Evolutionary conservation across 202 grass and related monocot genomes (phyloP), one percentile per base, ranked within the genome.

Genomic region (Eragrostis tef): DNA sequence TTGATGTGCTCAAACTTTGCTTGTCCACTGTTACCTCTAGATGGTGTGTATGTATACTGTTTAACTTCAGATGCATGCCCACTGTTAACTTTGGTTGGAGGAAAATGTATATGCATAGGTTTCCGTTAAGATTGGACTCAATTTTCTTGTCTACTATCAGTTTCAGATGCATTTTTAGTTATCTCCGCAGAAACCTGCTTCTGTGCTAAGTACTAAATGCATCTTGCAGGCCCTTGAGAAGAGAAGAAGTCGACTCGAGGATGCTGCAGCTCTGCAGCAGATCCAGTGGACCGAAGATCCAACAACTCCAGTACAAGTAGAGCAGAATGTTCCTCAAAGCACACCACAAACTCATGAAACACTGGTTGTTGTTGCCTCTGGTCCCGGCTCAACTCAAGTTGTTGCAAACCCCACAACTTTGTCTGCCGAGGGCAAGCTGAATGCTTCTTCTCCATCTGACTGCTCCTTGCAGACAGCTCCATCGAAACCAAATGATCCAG

Each of bases 201-300:
- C 19, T 67, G 46, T 71, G 56, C 75, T 66, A 57, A 69, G 58
- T 14, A 61, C 58, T 61, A 14, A 61, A 61, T 61, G 11, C 24
- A 6, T 26, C 21, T 52, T 67, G 42, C 49, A 97, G 90, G 86
- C 78, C 42, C 29, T 93, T 46, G 86, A 93, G 86, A 87, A 52
- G 81, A 92, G 63, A 83, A 92, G 64, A 84, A 93, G 21, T 50
- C 59, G 63, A 3, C 50, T 65, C 14, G 57, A 19, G 45, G 70
- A 83, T 74, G 62, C 78, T 78, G 74, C 26, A 1, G 49, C 83
- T 82, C 73, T 3, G 78, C 83, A 87, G 71, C 78, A 85, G 49
- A 70, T 79, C 46, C 86, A 79, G 11, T 44, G 57, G 78, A 44
- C 6, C 19, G 77, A 73, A 71, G 68, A 87, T 78, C 49, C 50